phyloP scores from a whole-genome alignment of 2,329 filamentous ascomycete genomes.

The Fusarium humuli region DNA sequence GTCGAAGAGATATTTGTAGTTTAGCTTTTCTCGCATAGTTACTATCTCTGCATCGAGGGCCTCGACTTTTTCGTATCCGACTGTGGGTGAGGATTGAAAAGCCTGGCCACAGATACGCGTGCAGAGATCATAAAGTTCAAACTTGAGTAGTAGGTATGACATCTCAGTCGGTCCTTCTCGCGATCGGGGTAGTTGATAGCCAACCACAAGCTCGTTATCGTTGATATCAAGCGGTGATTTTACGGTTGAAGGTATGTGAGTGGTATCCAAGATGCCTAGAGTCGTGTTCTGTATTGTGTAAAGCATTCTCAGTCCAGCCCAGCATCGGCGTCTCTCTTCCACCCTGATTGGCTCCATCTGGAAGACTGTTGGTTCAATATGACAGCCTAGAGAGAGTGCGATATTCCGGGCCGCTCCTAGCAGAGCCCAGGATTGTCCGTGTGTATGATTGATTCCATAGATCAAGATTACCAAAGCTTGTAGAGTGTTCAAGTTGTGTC shows the following conservation, averaged over 20 bases:
- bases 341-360: slow-evolving; percentile 12
- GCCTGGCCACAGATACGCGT: not conserved
- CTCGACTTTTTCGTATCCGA: not conserved
- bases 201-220: not conserved
- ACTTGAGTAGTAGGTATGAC: slow-evolving; percentile 4
- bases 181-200: not conserved
- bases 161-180: slow-evolving; percentile 1
- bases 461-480: slow-evolving; percentile 23
- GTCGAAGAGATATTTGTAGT: slow-evolving; percentile 8
- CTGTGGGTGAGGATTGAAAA: not conserved
- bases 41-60: slow-evolving; percentile 3
- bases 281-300: slow-evolving; percentile 35
- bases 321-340: slow-evolving; percentile 29
- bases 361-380: slow-evolving; percentile 22
- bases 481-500: slow-evolving; percentile 23
- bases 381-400: slow-evolving; percentile 23
- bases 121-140: not conserved
- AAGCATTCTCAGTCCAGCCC: slow-evolving; percentile 32
- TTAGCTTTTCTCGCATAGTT: not conserved
- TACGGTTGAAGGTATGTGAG: slow-evolving; percentile 1
- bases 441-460: slow-evolving; percentile 33
- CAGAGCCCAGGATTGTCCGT: slow-evolving; percentile 32
- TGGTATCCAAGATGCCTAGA: slow-evolving; percentile 16
- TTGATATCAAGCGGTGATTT: not conserved
- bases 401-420: slow-evolving; percentile 24